These are phyloP conservation scores for Metschnikowia cerradonensis DNA, from an alignment of 805 yeast genomes.

Conservation along the genomic window DNA sequence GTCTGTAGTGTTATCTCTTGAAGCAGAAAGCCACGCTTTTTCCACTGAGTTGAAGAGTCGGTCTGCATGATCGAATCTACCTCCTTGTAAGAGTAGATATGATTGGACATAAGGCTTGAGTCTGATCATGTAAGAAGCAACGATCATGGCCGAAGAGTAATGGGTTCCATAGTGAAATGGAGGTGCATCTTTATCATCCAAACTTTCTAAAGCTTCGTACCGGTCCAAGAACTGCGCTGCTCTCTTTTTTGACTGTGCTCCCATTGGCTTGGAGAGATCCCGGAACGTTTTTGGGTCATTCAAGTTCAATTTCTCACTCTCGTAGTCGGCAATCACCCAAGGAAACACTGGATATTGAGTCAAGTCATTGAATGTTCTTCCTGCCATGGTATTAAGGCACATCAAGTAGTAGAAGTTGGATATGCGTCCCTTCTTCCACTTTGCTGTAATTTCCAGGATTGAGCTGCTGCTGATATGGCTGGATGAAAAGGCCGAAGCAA, in stretches of 20 bases:
- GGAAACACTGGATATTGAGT: constrained; percentile 93
- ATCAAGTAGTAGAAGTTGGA: constrained; percentile 81
- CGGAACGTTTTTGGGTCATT: constrained; percentile 58
- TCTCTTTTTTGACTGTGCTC: constrained; percentile 67
- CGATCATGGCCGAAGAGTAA: constrained; percentile 92
- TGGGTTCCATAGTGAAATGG: constrained; percentile 93
- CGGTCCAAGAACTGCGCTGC: constrained; percentile 65
- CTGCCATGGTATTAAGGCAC: constrained; percentile 78
- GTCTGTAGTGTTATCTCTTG: constrained; percentile 77
- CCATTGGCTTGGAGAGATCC: constrained; percentile 87
- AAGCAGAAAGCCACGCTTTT: constrained; percentile 80
- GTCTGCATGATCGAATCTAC: constrained; percentile 86
- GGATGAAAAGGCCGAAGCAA: constrained; percentile 35
- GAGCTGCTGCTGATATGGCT: constrained; percentile 22
- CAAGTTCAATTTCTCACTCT: constrained; percentile 66
- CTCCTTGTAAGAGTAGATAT: constrained; percentile 76
- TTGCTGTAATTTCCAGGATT: constrained; percentile 45
- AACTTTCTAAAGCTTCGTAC: constrained; percentile 62
- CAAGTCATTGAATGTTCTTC: constrained; percentile 81
- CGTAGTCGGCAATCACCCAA: constrained; percentile 83
- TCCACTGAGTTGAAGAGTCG: constrained; percentile 68
- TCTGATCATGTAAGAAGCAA: constrained; percentile 72
- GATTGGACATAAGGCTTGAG: constrained; percentile 79
- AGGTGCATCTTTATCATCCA: constrained; percentile 56
- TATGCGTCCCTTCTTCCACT: constrained; percentile 75